Base-by-base conservation (phyloP, 257 asterid genomes). In the Solanum lignicaule region DNA sequence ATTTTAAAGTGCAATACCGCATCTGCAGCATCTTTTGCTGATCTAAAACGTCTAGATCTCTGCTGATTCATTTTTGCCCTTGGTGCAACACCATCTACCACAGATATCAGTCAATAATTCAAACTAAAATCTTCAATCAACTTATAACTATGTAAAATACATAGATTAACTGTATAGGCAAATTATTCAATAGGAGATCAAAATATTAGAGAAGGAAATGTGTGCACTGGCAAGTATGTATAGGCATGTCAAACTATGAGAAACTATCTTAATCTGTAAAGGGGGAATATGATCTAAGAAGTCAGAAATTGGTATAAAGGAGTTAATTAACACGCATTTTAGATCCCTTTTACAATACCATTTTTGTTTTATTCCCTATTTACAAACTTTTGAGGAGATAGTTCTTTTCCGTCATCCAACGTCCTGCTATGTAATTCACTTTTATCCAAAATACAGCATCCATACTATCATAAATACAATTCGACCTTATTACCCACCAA, bases 81-180 rank as follows among this genome's bases (percentile, higher is more conserved):
- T 4, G 98, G 96, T 31, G 97, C 97, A 52, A 94, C 97, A 12
- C 98, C 97, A 87, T 95, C 97, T 95, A 91, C 86, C 35, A n/a
- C 46, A 41, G n/a, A 81, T 33, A 81, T 29, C 68, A 21, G 71
- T 82, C 43, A 31, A 25, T 29, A 31, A 29, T 9, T 82, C 6
- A 32, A 25, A 9, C 68, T 46, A 25, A 31, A 82, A 48, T 32
- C 39, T 78, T 75, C 74, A 43, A 31, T 48, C 41, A 6, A 31
- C 71, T 48, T 48, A 81, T 82, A 72, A 11, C n/a, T 21, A 86
- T 78, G 84, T 41, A 39, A 78, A 78, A 41, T 78, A 41, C 6
- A 21, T 27, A 9, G 25, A 43, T 15, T 25, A 79, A 25, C 65
- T 43, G 65, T 31, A 31, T 48, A 48, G 35, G 20, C 20, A 82